Evolutionary conservation across 2,329 filamentous ascomycete species (phyloP), one percentile per base, ranked within the genome.

Genomic region (Fusarium kyushuense): DNA sequence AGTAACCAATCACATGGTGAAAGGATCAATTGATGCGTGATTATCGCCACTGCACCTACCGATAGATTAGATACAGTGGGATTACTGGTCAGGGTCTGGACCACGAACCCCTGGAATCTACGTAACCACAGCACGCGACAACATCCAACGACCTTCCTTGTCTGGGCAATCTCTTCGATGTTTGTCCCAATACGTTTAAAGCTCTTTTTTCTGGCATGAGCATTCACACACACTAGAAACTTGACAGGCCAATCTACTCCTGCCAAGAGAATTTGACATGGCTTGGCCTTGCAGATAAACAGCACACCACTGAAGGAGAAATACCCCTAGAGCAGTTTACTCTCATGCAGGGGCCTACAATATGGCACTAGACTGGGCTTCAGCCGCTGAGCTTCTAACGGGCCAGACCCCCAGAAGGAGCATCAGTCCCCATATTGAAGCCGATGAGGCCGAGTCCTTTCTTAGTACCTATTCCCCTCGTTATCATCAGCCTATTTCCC

Each of bases 121-220:
- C 8, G 8, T 8, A 27, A 27, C 47, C 47, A 51, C 30, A 33
- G 32, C 61, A 64, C 61, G 46, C 61, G 61, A 63, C 36, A 59
- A 29, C 32, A 42, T 49, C 16, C 42, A 38, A 47, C 36, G 48
- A 63, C 61, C 59, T 64, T 64, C 61, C 61, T 52, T 53, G 35
- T 53, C 40, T 21, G 59, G 59, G 23, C 23, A 51, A 29, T 12
- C 42, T 45, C 29, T 45, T 27, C 10, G 14, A 14, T 19, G 14
- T 30, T 12, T 45, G 17, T 30, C 42, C 42, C 9, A 19, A 30
- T 30, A 14, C n/a, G 42, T 30, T 45, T 45, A 45, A 45, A 45
- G 42, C 17, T 17, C 25, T 14, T 13, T 41, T 25, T n/a, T 41
- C 38, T 41, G 38, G 38, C 40, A 25, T 42, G 21, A 25, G 21